phyloP scores from a whole-genome alignment of 202 grass and related monocot species.

The Panicum hallii region DNA sequence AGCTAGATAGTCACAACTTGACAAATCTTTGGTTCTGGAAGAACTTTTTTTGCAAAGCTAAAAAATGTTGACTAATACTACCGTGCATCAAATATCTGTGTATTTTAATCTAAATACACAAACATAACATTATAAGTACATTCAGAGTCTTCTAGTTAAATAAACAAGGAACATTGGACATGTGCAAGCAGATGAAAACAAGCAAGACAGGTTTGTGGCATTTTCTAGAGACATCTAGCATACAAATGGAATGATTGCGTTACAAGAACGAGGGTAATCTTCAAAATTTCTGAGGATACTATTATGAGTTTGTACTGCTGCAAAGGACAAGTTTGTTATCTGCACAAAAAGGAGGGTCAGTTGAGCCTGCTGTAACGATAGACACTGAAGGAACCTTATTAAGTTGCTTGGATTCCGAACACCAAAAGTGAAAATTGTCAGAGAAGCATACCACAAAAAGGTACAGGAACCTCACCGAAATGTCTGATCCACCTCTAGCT shows the following conservation, averaged over 20 bases:
- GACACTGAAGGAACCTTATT: background rate
- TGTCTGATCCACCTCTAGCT: constrained; percentile 67
- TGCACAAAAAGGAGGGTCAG: constrained; percentile 40
- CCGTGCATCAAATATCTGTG: background rate
- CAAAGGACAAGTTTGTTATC: constrained; percentile 79
- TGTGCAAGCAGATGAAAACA: constrained; percentile 27
- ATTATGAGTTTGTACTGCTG: constrained; percentile 81
- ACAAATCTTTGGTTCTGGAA: background rate
- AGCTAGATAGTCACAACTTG: background rate
- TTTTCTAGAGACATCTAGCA: constrained; percentile 53
- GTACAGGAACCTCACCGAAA: constrained; percentile 79
- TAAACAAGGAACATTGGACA: background rate
- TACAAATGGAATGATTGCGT: constrained; percentile 80
- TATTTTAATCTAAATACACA: constrained; percentile 9
- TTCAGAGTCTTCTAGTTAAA: constrained; percentile 8
- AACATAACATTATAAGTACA: constrained; percentile 11
- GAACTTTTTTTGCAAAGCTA: constrained; percentile 13
- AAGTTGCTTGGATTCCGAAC: background rate
- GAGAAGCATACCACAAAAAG: constrained; percentile 74
- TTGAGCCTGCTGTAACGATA: constrained; percentile 11
- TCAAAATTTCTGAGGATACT: constrained; percentile 93
- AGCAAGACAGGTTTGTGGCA: background rate
- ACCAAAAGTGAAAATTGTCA: background rate
- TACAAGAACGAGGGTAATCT: constrained; percentile 60
- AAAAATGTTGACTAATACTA: constrained; percentile 5